Conservation (phyloP, 2,329 filamentous ascomycete species). For the Cryphonectria nitschkei region DNA sequence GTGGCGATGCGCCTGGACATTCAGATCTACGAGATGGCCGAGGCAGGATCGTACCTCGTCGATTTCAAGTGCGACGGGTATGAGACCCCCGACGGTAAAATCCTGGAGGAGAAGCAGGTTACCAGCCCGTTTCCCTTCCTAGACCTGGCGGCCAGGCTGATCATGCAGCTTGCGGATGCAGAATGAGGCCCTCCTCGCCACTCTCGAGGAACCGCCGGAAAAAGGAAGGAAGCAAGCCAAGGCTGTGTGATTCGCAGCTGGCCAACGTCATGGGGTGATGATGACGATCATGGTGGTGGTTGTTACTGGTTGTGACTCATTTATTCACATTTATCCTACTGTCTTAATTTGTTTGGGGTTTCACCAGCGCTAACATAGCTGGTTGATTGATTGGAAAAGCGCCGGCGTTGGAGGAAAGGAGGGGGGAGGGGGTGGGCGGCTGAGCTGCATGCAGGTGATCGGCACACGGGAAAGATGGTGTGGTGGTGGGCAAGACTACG, state of each 20-base stretch:
- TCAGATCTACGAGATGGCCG: conserved; percentile 86
- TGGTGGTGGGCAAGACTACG: neutral
- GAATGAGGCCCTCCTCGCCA: conserved; percentile 48
- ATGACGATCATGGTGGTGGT: neutral
- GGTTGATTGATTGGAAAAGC: conserved; percentile 23
- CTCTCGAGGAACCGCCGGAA: neutral
- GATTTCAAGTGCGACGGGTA: conserved; percentile 99
- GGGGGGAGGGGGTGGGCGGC: neutral
- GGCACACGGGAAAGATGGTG: neutral
- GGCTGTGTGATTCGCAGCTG: neutral
- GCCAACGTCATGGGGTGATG: neutral
- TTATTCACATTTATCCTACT: neutral
- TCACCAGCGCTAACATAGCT: neutral
- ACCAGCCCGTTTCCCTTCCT: conserved; percentile 95
- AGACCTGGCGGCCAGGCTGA: conserved; percentile 88
- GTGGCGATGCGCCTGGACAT: conserved; percentile 96
- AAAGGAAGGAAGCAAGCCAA: neutral
- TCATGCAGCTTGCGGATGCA: conserved; percentile 88
- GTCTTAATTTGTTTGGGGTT: conserved; percentile 7
- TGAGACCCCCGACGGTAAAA: conserved; percentile 74
- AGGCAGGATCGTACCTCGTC: conserved; percentile 89
- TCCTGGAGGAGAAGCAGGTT: conserved; percentile 89
- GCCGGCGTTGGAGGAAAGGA: conserved; percentile 19
- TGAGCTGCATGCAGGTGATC: conserved; percentile 16
- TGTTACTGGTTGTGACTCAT: conserved; percentile 3